Base-by-base conservation (phyloP, 2,329 filamentous ascomycete genomes). In the Talaromyces sp. region DNA sequence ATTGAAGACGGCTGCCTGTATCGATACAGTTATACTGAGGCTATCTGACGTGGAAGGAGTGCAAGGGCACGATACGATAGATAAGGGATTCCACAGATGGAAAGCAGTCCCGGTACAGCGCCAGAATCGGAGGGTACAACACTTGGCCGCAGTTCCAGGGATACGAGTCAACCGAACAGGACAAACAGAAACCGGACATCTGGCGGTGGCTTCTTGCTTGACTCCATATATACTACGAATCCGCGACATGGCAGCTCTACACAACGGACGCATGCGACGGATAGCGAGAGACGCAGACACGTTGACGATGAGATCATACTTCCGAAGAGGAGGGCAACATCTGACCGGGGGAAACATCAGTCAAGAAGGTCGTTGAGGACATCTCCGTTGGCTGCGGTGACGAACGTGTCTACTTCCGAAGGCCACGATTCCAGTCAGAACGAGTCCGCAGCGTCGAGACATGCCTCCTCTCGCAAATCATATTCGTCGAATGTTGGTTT, bases 161-260 rank as follows among this genome's bases (percentile, higher is more conserved):
- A 77, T 62, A 72, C 71, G 15, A 75, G 75, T 19, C 70, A 69
- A 66, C 70, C 70, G 58, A 69, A 67, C 59, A 65, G 58, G 38
- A 22, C 34, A 34, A 61, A 54, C 34, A 63, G 65, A 45, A 45
- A 45, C 25, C 70, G 70, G 43, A 66, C 31, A 63, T 59, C 38
- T 38, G 74, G 56, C 15, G 36, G 80, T 61, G 78, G 78, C 3
- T 82, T 82, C 65, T 70, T 86, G 49, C 73, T 85, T 43, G 81
- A 84, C 69, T 77, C 69, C 73, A 79, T 67, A 67, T 68, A 74
- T 67, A 34, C 75, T 49, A 67, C 74, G 69, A 68, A 72, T 66
- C 67, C 74, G 62, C 72, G 68, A 59, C 72, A 69, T 61, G 65
- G 73, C 67, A 67, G 70, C 45, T 66, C 70, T 43, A 69, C 65